These are phyloP conservation scores for Solanum pimpinellifolium DNA, from an alignment of 257 asterid species.

Conservation along the genomic window DNA sequence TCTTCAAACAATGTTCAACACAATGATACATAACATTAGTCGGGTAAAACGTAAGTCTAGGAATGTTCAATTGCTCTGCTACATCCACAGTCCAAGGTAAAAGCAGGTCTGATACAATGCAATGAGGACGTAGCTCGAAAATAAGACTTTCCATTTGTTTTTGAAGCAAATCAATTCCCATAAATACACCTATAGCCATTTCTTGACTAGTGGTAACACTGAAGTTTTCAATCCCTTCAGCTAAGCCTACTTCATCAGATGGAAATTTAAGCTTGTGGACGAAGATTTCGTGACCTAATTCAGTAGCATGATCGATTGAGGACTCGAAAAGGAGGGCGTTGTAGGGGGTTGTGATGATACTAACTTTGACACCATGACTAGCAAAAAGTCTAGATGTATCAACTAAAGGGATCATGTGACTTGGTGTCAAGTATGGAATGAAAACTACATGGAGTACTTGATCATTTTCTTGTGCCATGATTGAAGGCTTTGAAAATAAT, in stretches of 20 bases:
- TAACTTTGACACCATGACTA: constrained; percentile 14
- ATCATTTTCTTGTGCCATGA: not conserved
- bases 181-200: not conserved
- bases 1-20: not conserved
- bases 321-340: constrained; percentile 7
- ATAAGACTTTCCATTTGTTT: constrained; percentile 1
- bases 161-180: constrained; percentile 5
- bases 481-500: not conserved
- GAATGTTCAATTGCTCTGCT: constrained; percentile 12
- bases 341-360: constrained; percentile 10
- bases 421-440: constrained; percentile 12
- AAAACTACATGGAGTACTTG: constrained; percentile 11
- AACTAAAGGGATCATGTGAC: constrained; percentile 21
- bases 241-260: constrained; percentile 11
- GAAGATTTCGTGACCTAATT: constrained; percentile 6
- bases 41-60: constrained; percentile 10
- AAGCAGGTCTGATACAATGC: constrained; percentile 16
- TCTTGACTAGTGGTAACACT: not conserved
- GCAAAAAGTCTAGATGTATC: constrained; percentile 19
- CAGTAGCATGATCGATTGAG: not conserved
- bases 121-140: not conserved
- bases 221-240: constrained; percentile 17
- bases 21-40: constrained; percentile 6
- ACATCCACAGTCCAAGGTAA: constrained; percentile 22
- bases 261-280: constrained; percentile 11